These are phyloP conservation scores for Yamadazyma mexicana DNA, from an alignment of 1,139 yeast genomes.

Conservation along the genomic window DNA sequence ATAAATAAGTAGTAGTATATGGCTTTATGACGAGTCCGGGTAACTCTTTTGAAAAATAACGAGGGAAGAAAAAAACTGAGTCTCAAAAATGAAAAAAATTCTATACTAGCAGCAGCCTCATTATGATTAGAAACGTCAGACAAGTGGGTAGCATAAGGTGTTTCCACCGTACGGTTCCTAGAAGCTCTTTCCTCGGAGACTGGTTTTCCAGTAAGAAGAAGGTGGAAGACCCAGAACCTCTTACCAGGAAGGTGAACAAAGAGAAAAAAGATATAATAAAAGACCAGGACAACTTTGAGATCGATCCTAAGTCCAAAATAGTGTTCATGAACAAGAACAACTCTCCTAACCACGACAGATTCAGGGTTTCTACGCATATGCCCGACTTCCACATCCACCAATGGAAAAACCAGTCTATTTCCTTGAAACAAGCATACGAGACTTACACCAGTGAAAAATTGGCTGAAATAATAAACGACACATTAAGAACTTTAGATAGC, in stretches of 20 bases:
- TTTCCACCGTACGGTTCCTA: constrained; percentile 13
- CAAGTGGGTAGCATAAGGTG: constrained; percentile 9
- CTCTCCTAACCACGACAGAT: constrained; percentile 31
- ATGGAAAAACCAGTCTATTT: constrained; percentile 35
- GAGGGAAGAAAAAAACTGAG: not conserved
- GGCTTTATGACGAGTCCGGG: constrained; percentile 3
- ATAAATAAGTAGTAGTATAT: not conserved
- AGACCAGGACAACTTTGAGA: constrained; percentile 41
- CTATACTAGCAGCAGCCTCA: no score
- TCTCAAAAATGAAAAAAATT: constrained; percentile 1
- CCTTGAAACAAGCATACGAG: constrained; percentile 28
- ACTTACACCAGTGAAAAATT: constrained; percentile 28
- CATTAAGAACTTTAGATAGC: constrained; percentile 26
- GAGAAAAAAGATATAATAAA: constrained; percentile 35
- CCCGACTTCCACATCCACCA: constrained; percentile 34
- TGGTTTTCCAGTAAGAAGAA: constrained; percentile 21
- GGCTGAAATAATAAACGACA: constrained; percentile 23
- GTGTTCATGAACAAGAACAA: constrained; percentile 37
- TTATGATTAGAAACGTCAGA: constrained; percentile 10
- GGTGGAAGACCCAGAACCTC: constrained; percentile 1
- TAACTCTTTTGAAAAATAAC: not conserved
- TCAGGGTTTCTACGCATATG: constrained; percentile 31
- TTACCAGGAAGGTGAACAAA: constrained; percentile 13
- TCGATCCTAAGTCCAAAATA: constrained; percentile 34
- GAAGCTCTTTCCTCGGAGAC: constrained; percentile 20